phyloP scores from a whole-genome alignment of 2,329 filamentous ascomycete species.

The Claviceps humidiphila region DNA sequence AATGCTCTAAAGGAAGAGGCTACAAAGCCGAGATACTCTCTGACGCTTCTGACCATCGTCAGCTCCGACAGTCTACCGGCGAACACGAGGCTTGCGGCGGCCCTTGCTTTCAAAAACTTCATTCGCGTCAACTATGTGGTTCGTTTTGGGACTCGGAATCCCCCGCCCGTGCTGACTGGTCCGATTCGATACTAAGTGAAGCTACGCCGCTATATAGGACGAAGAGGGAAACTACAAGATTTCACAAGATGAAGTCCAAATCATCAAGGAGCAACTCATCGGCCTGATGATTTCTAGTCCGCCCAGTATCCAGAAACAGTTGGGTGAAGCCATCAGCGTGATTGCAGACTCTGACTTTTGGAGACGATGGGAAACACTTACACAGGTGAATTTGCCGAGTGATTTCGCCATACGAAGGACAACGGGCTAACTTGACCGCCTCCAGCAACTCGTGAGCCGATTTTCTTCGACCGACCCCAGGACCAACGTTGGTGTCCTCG shows the following conservation, averaged over 20 bases:
- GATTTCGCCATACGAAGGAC: not conserved
- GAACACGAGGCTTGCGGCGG: constrained; percentile 74
- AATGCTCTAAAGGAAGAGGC: constrained; percentile 65
- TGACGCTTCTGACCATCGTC: constrained; percentile 81
- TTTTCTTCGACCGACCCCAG: constrained; percentile 70
- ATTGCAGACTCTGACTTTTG: constrained; percentile 98
- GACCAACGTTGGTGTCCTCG: constrained; percentile 85
- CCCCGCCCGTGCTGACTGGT: not conserved
- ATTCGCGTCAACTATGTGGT: constrained; percentile 86
- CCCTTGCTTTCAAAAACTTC: constrained; percentile 97
- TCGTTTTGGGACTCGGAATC: constrained; percentile 19
- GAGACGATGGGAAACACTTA: constrained; percentile 90
- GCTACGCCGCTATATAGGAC: constrained; percentile 37
- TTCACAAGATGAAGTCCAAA: constrained; percentile 63
- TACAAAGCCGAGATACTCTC: constrained; percentile 73
- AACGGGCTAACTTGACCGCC: constrained; percentile 4
- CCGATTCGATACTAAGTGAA: constrained; percentile 9
- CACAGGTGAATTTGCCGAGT: constrained; percentile 43
- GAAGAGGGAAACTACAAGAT: constrained; percentile 92
- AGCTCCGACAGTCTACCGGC: constrained; percentile 57
- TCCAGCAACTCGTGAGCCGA: constrained; percentile 71
- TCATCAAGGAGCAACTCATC: constrained; percentile 91
- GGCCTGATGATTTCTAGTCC: constrained; percentile 93
- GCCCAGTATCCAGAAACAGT: constrained; percentile 74
- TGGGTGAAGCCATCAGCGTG: constrained; percentile 91